Percentiles rank a stretch among this genome's conserved stretches.
These are phyloP conservation scores for Globisporangium spinosum DNA, from an alignment of 352 stramenopile genomes.

Conservation along the genomic window DNA sequence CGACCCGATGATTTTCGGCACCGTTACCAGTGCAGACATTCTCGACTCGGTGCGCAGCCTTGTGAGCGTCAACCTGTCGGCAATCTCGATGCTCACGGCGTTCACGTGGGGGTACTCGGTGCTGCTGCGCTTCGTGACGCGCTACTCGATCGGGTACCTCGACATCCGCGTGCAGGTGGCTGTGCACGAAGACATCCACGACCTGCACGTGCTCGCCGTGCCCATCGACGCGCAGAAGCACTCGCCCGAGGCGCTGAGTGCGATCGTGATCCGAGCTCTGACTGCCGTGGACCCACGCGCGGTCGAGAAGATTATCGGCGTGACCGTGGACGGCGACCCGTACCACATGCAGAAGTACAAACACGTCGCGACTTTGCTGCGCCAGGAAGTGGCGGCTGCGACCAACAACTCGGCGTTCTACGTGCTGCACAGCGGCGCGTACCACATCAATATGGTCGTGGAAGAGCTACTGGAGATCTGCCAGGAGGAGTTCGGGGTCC, in stretches of 20 bases:
- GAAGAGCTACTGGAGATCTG: conserved; percentile 43
- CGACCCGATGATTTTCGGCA: conserved; percentile 19
- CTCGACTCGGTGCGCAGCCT: conserved; percentile 30
- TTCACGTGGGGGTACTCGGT: conserved; percentile 43
- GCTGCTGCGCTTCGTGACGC: conserved; percentile 34
- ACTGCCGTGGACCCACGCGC: conserved; percentile 29
- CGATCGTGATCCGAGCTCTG: conserved; percentile 26
- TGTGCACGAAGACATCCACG: conserved; percentile 42
- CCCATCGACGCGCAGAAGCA: conserved; percentile 33
- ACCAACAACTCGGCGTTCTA: conserved; percentile 35
- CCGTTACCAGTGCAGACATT: conserved; percentile 21
- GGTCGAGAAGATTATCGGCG: conserved; percentile 41
- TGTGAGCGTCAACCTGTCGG: conserved; percentile 33
- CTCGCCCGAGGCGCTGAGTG: conserved; percentile 25
- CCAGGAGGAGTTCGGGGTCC: conserved; percentile 35
- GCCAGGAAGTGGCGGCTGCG: conserved; percentile 20
- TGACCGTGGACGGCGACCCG: conserved; percentile 47
- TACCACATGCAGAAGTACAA: conserved; percentile 41
- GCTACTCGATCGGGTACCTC: conserved; percentile 35
- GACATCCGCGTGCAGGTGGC: conserved; percentile 38
- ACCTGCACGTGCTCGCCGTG: conserved; percentile 42
- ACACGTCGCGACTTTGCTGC: conserved; percentile 25
- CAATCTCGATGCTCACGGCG: conserved; percentile 31
- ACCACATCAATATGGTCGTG: conserved; percentile 38
- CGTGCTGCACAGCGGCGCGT: conserved; percentile 37